Base-by-base conservation (phyloP, 1,284 basidiomycete species). In the Ceratobasidium sp. region DNA sequence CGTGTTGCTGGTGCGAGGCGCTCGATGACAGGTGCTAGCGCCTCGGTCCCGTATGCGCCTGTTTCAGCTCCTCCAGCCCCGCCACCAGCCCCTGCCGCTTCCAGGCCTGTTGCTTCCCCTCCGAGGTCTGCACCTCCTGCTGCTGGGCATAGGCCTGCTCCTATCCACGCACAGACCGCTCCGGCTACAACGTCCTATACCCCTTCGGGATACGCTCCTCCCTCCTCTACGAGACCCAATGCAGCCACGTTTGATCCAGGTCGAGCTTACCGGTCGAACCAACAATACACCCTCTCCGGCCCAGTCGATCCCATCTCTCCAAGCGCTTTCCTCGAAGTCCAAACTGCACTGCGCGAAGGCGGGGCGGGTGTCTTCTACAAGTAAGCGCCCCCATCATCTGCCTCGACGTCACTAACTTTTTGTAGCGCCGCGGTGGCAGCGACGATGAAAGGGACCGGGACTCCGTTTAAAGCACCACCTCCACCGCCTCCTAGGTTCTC, bases 301-400 rank as follows among this genome's bases (percentile, higher is more conserved):
- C 49, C 55, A 25, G n/a, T 56, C 32, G 65, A 71, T 57, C 22
- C 42, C 13, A 47, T 43, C 31, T 50, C 50, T 5, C 34, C 62
- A 7, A 56, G 47, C 22, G 35, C 35, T 1, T 32, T 52, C 5
- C 25, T 25, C 6, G 50, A 69, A 6, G 55, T 56, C 12, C 52
- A 60, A 25, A 35, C 22, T 13, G 65, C 29, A 12, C 25, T 70
- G 12, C 42, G 32, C 5, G 49, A 50, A 32, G 54, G 40, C 15
- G 70, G 65, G 1, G 65, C 70, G 22, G n/a, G 55, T 22, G 70
- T 65, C 17, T 71, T 71, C 56, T 71, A 71, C 56, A 58, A 53
- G 70, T 71, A 43, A n/a, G n/a, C 54, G 70, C 62, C 5, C 58
- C n/a, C 31, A 10, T 29, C 40, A 25, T 22, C 38, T 13, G n/a